These are phyloP conservation scores for Talaromyces sp. DNA, from an alignment of 2,329 filamentous ascomycete species.

Conservation along the genomic window DNA sequence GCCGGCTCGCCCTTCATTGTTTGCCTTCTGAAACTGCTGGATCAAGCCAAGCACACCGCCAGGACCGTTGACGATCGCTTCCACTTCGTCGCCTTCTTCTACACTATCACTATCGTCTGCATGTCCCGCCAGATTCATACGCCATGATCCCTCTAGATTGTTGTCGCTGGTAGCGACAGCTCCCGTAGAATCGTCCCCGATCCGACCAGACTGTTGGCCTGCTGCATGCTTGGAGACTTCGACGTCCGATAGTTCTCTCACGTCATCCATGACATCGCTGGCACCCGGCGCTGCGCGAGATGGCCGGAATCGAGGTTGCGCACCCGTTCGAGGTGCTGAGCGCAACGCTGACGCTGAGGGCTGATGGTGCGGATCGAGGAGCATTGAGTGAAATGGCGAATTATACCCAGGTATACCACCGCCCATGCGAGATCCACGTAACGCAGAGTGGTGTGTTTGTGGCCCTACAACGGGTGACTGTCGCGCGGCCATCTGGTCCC, in stretches of 20 bases:
- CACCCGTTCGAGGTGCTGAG: slow-evolving; percentile 23
- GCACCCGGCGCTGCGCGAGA: slow-evolving; percentile 22
- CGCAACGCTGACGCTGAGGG: slow-evolving; percentile 40
- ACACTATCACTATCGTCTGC: slow-evolving; percentile 39
- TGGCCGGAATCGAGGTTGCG: slow-evolving; percentile 32
- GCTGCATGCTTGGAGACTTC: slow-evolving; percentile 17
- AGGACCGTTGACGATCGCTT: slow-evolving; percentile 42
- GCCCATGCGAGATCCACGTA: slow-evolving; percentile 28
- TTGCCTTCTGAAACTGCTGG: slow-evolving; percentile 63
- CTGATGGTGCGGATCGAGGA: slow-evolving; percentile 48
- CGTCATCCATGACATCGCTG: slow-evolving; percentile 30
- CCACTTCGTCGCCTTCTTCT: slow-evolving; percentile 49
- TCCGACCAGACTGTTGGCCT: slow-evolving; percentile 21
- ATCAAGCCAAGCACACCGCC: slow-evolving; percentile 62
- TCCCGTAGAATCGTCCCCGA: slow-evolving; percentile 34
- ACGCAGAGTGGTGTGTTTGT: slow-evolving; percentile 28
- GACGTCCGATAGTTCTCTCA: slow-evolving; percentile 27
- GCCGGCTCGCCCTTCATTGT: slow-evolving; percentile 36
- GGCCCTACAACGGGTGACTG: slow-evolving; percentile 22
- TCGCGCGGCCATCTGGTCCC: slow-evolving; percentile 25
- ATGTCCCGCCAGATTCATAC: slow-evolving; percentile 42
- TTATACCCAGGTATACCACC: slow-evolving; percentile 26
- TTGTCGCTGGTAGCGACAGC: slow-evolving; percentile 48
- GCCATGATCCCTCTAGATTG: slow-evolving; percentile 55
- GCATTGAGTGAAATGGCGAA: slow-evolving; percentile 42